These are phyloP conservation scores for Chlamydomonas sphaeroides DNA, from an alignment of 139 green algal species.

Conservation along the genomic window DNA sequence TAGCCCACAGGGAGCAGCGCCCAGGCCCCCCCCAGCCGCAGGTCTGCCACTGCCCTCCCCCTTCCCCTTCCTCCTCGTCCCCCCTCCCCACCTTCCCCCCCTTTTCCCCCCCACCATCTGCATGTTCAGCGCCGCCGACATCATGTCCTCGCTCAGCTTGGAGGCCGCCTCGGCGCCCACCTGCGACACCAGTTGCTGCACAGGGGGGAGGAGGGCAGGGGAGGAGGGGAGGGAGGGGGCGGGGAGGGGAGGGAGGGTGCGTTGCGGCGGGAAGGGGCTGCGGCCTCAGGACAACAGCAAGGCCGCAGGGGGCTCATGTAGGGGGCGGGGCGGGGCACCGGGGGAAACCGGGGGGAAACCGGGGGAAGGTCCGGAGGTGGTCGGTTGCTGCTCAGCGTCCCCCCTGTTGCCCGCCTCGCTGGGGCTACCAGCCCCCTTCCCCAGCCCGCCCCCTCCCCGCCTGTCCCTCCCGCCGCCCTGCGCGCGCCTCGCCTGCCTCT, in stretches of 20 bases:
- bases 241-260: neutral
- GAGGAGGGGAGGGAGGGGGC: neutral
- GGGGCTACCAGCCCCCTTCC: too few species aligned
- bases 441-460: too few species aligned
- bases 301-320: too few species aligned
- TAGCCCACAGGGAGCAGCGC: too few species aligned
- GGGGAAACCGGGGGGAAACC: too few species aligned
- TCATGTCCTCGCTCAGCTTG: conserved; percentile 43
- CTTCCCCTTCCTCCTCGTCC: neutral
- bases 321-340: too few species aligned
- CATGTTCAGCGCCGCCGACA: conserved; percentile 51
- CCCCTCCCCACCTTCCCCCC: neutral
- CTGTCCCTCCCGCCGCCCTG: too few species aligned
- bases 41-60: too few species aligned
- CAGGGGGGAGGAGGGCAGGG: neutral
- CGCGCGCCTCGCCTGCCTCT: conserved; percentile 44
- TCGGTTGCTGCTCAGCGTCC: too few species aligned
- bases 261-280: neutral
- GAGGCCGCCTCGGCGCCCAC: conserved; percentile 42
- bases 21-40: too few species aligned
- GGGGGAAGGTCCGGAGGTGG: too few species aligned
- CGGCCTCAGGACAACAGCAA: neutral
- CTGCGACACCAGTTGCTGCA: conserved; percentile 41
- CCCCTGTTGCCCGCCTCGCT: too few species aligned
- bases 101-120: conserved; percentile 65